Conservation (phyloP, 805 yeast genomes). For the Lipomyces yamanashiensis region DNA sequence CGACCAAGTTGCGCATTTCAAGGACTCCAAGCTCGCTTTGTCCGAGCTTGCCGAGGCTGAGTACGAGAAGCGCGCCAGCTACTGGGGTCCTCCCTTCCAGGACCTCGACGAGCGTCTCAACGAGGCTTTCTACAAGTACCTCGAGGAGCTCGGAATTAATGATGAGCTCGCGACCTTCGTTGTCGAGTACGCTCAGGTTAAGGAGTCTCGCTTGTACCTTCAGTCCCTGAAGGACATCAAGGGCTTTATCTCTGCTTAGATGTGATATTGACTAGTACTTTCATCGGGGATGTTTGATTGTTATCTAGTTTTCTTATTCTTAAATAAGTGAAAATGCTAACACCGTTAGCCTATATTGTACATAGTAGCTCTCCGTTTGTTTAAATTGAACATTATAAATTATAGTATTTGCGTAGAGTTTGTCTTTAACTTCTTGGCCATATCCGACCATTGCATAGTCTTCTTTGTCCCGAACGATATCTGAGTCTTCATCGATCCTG, state of each 20-base stretch:
- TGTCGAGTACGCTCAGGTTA: slow-evolving; percentile 20
- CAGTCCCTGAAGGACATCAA: slow-evolving; percentile 19
- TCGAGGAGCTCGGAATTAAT: slow-evolving; percentile 23
- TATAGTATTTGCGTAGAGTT: slow-evolving; percentile 19
- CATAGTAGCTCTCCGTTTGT: slow-evolving; percentile 3
- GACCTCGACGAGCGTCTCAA: slow-evolving; percentile 30
- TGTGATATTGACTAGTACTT: background rate
- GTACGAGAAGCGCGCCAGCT: slow-evolving; percentile 11
- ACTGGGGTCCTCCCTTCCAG: slow-evolving; percentile 35
- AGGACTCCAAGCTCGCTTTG: slow-evolving; percentile 21
- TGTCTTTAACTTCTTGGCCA: slow-evolving; percentile 16
- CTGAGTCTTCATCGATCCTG: slow-evolving; percentile 8
- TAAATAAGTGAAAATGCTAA: too few relatives aligned
- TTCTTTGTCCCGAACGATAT: slow-evolving; percentile 23
- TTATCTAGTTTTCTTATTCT: background rate
- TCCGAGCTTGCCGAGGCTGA: slow-evolving; percentile 14
- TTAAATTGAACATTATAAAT: background rate
- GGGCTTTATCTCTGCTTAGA: slow-evolving; percentile 23
- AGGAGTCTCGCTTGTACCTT: slow-evolving; percentile 23
- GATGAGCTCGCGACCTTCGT: slow-evolving; percentile 22
- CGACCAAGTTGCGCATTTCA: slow-evolving; percentile 24
- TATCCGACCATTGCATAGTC: slow-evolving; percentile 18
- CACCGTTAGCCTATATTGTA: background rate
- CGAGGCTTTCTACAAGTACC: slow-evolving; percentile 18
- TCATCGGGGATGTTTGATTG: background rate